Evolutionary conservation across 441 rosid species (phyloP).

Genomic region (Caryocar brasiliense): DNA sequence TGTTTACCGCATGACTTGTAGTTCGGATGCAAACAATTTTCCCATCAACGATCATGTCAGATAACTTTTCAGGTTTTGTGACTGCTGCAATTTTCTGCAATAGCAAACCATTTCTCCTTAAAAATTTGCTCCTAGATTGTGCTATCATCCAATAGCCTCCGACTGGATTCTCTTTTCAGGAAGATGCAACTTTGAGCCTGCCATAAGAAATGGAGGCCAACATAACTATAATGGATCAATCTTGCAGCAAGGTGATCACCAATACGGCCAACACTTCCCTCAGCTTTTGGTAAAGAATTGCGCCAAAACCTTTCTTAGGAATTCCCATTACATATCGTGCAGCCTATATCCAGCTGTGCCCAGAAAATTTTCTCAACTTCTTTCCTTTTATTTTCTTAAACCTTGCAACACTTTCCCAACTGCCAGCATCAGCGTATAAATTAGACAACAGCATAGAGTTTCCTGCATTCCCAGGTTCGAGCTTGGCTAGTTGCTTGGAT

Average conservation of each 20-base stretch:
- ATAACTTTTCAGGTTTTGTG: too few relatives aligned
- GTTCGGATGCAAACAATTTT: too few relatives aligned
- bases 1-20: too few relatives aligned
- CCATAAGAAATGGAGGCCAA: background rate
- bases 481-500: slow-evolving; percentile 43
- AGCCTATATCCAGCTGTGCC: slow-evolving; percentile 64
- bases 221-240: background rate
- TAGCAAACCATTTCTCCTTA: too few relatives aligned
- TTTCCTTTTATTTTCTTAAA: slow-evolving; percentile 48
- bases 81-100: too few relatives aligned
- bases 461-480: slow-evolving; percentile 66
- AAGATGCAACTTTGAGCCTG: too few relatives aligned
- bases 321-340: slow-evolving; percentile 6
- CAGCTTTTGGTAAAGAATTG: background rate
- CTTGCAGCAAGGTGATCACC: too few relatives aligned
- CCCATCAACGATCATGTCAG: too few relatives aligned
- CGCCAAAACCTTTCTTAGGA: background rate
- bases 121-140: too few relatives aligned
- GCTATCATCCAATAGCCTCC: too few relatives aligned
- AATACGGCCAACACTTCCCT: too few relatives aligned
- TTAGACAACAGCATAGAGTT: slow-evolving; percentile 43
- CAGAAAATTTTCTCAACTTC: slow-evolving; percentile 32
- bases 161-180: too few relatives aligned
- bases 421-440: slow-evolving; percentile 56
- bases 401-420: slow-evolving; percentile 41